Percentiles rank a stretch among this genome's conserved stretches.
Evolutionary conservation across 2,329 filamentous ascomycete species (phyloP).

Genomic region (Aureobasidium lini): DNA sequence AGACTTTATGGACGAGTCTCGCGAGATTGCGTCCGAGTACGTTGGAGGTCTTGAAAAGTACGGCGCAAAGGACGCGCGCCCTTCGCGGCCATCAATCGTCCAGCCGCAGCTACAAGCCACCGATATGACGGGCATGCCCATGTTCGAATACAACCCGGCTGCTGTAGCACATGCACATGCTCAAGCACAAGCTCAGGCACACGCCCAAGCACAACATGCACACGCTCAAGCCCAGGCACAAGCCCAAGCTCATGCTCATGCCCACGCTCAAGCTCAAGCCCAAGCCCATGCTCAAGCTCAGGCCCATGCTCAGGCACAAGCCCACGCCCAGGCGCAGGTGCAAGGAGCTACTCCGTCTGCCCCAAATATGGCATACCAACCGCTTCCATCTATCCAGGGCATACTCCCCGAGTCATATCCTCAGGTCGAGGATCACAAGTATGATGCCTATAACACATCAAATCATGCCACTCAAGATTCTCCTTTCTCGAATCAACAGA

Average conservation of each 20-base stretch:
- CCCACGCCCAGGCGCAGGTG: constrained; percentile 1
- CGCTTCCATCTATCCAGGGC: constrained; percentile 45
- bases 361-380: constrained; percentile 34
- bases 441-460: constrained; percentile 22
- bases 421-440: constrained; percentile 25
- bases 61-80: constrained; percentile 39
- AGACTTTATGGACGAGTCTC: constrained; percentile 79
- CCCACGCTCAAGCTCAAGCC: constrained; percentile 3
- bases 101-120: constrained; percentile 1
- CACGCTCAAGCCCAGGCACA: constrained; percentile 20
- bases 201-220: constrained; percentile 11
- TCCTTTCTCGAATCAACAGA: constrained; percentile 30
- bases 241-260: constrained; percentile 25
- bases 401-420: constrained; percentile 41
- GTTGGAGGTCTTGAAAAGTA: constrained; percentile 70
- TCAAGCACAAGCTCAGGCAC: constrained; percentile 6
- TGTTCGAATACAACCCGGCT: constrained; percentile 9
- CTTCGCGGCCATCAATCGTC: constrained; percentile 17
- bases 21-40: constrained; percentile 86
- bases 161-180: constrained; percentile 8
- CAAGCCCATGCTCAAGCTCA: neutral
- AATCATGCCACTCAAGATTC: constrained; percentile 23
- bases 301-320: constrained; percentile 2
- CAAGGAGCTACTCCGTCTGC: constrained; percentile 22
- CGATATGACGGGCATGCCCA: neutral